Percentiles rank a stretch among this genome's conserved stretches.
Evolutionary conservation across 2,329 filamentous ascomycete genomes (phyloP).

Genomic region (Tolypocladium ovalisporum): DNA sequence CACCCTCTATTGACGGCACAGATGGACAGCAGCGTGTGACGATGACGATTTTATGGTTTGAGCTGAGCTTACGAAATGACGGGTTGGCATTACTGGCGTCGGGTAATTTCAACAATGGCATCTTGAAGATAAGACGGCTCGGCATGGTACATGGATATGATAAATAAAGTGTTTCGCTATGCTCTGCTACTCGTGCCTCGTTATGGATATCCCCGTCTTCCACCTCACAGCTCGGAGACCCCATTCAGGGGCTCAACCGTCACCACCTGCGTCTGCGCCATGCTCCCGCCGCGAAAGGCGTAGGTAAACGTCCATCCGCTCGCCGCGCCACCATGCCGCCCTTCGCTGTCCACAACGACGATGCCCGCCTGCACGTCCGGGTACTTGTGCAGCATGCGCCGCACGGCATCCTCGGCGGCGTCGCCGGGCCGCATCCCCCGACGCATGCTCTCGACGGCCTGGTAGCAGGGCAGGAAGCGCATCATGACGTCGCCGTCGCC

Average conservation of each 20-base stretch:
- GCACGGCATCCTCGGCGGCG: constrained; percentile 39
- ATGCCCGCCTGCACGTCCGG: constrained; percentile 35
- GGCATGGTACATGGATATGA: not conserved
- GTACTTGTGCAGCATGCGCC: constrained; percentile 36
- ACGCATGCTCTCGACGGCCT: constrained; percentile 42
- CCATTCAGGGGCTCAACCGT: constrained; percentile 17
- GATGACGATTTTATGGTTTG: not conserved
- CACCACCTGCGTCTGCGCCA: constrained; percentile 34
- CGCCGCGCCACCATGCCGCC: constrained; percentile 37
- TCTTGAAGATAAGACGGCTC: not conserved
- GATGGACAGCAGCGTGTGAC: not conserved
- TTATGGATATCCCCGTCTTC: not conserved
- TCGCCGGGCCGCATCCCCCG: constrained; percentile 33
- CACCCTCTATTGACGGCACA: not conserved
- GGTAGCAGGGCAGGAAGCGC: constrained; percentile 46
- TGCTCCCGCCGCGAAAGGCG: constrained; percentile 33
- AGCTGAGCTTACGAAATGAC: not conserved
- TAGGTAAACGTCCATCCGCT: constrained; percentile 47
- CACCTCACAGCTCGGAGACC: not conserved
- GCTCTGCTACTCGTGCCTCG: not conserved
- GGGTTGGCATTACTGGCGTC: not conserved
- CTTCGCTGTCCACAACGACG: constrained; percentile 37
- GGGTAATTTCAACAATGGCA: not conserved
- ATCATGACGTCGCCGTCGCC: constrained; percentile 49
- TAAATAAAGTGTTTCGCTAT: not conserved